Evolutionary conservation across 2,329 filamentous ascomycete genomes (phyloP).

Genomic region (Pseudofabraea citricarpa): DNA sequence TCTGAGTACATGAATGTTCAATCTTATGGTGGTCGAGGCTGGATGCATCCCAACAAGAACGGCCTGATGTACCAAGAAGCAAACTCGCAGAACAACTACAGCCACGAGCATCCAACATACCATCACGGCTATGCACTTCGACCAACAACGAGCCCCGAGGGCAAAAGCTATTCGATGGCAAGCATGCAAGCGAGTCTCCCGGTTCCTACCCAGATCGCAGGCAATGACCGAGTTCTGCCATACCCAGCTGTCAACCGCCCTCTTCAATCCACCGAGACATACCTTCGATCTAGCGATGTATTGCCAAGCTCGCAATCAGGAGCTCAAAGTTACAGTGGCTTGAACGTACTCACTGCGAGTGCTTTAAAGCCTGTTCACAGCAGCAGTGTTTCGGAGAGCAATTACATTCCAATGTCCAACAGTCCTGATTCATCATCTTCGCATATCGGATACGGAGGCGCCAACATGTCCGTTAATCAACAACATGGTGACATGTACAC

Average conservation of each 20-base stretch:
- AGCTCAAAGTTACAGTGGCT: constrained; percentile 11
- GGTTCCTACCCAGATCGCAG: constrained; percentile 5
- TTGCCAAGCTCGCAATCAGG: constrained; percentile 7
- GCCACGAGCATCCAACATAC: constrained; percentile 13
- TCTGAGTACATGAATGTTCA: constrained; percentile 3
- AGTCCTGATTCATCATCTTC: constrained; percentile 22
- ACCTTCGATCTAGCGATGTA: constrained; percentile 9
- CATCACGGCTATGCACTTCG: constrained; percentile 14
- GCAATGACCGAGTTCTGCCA: constrained; percentile 22
- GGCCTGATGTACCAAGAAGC: constrained; percentile 14
- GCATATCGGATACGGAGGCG: constrained; percentile 12
- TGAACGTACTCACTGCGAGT: constrained; percentile 5
- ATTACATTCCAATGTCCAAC: constrained; percentile 17
- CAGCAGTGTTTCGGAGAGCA: constrained; percentile 9
- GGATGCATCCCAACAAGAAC: constrained; percentile 14
- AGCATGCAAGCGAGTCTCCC: constrained; percentile 12
- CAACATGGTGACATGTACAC: constrained; percentile 13
- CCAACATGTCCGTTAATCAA: constrained; percentile 4
- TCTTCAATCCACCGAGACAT: constrained; percentile 8
- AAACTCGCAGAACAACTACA: constrained; percentile 11
- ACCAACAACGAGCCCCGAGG: constrained; percentile 13
- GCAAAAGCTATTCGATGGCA: constrained; percentile 11
- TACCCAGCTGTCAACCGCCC: constrained; percentile 14
- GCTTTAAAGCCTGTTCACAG: constrained; percentile 2
- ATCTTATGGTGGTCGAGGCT: constrained; percentile 11